Conservation (phyloP, 257 asterid genomes). For the Primulina tabacum region DNA sequence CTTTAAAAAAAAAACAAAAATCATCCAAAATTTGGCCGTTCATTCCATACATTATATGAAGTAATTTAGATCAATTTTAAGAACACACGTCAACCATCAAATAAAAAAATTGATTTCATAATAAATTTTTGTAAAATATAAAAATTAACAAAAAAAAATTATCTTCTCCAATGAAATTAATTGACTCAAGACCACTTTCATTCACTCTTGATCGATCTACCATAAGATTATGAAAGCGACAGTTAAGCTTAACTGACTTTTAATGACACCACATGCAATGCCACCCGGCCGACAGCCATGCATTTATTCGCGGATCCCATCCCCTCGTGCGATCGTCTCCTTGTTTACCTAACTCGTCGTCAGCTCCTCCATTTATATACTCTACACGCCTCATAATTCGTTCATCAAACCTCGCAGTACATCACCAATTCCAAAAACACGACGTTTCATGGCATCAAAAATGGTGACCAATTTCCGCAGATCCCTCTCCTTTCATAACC, state of each 20-base stretch:
- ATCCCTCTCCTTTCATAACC: constrained; percentile 75
- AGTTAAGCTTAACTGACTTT: background rate
- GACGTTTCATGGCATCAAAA: constrained; percentile 44
- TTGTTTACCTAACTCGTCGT: constrained; percentile 23
- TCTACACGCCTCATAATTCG: constrained; percentile 3
- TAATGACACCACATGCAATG: constrained; percentile 18
- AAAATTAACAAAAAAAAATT: too few species aligned
- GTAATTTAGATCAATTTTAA: too few species aligned
- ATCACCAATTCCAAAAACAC: background rate
- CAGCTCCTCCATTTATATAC: constrained; percentile 24
- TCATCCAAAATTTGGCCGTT: too few species aligned
- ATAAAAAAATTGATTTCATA: too few species aligned
- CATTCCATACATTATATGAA: too few species aligned
- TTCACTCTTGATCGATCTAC: background rate
- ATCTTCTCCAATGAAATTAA: too few species aligned
- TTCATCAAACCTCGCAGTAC: background rate
- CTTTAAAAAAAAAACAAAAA: too few species aligned
- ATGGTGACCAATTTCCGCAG: constrained; percentile 75
- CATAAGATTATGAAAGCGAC: background rate
- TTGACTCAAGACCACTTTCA: background rate
- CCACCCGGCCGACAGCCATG: constrained; percentile 26
- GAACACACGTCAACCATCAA: too few species aligned
- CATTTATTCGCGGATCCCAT: constrained; percentile 29
- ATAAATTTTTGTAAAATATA: too few species aligned
- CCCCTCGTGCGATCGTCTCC: constrained; percentile 27